Evolutionary conservation across 1,284 basidiomycete genomes (phyloP), one percentile per base, ranked within the genome.

Genomic region (Ganoderma multipileum): DNA sequence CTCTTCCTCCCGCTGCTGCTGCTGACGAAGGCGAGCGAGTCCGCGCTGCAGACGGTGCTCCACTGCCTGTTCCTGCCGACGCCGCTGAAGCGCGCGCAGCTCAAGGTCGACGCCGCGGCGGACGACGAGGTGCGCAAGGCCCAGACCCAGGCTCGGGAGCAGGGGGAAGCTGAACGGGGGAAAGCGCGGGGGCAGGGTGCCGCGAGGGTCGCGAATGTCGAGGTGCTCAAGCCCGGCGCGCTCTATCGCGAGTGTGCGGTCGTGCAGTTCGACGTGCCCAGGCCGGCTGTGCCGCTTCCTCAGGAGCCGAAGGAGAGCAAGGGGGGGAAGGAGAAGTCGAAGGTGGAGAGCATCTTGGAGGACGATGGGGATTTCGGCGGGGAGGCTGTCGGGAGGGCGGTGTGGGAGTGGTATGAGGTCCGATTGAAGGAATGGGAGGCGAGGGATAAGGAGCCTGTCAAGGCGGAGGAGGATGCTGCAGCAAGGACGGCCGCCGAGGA

Each of bases 21-120:
- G 36, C 77, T 91, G 69, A 84, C 88, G n/a, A 94, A 93, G 76
- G 84, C 87, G 0, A 84, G 91, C 1, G 75, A 68, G 7, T 81
- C 87, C 0, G 82, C 90, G 0, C 80, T 89, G 14, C 91, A 94
- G 77, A 85, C 87, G 3, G 81, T 93, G 16, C 77, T 94, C 0
- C 92, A 94, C 69, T 87, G 84, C 0, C 83, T 94, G 8, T 94
- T 93, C 78, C 84, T 94, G 14, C 92, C 92, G 0, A 91, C 91
- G 4, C 90, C 91, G 1, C 89, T 91, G 81, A 92, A 92, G 79
- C 74, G 74, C 64, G 75, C 76, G 23, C 68, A 75, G 50, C 79
- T 81, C 0, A 79, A 81, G 68, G 71, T 82, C 28, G 74, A 76
- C n/a, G 74, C 79, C 1, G 71, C 73, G n/a, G 63, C 80, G 20